These are phyloP conservation scores for Leptographium procerum DNA, from an alignment of 2,329 filamentous ascomycete species.

Conservation along the genomic window DNA sequence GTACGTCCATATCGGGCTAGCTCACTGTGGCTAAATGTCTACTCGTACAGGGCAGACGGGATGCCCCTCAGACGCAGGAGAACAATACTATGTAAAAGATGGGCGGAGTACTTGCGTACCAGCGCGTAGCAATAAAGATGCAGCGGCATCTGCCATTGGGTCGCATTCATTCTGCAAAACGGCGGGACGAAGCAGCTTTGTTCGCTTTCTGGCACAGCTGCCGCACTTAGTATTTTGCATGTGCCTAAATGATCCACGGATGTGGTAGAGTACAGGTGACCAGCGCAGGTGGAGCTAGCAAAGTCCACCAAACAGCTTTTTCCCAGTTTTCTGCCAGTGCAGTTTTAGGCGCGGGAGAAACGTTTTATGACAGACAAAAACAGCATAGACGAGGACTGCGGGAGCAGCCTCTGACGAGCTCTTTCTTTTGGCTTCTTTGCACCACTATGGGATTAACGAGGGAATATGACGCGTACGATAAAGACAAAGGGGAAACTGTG, in stretches of 20 bases:
- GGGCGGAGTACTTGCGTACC: too few relatives aligned
- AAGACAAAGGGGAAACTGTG: neutral
- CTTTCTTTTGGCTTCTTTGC: neutral
- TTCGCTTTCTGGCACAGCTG: neutral
- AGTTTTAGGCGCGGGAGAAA: neutral
- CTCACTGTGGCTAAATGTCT: too few relatives aligned
- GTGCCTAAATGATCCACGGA: neutral
- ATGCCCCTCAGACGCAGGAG: too few relatives aligned
- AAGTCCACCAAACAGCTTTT: neutral
- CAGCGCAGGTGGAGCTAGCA: too few relatives aligned
- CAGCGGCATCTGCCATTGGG: too few relatives aligned
- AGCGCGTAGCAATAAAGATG: too few relatives aligned
- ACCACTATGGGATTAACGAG: too few relatives aligned
- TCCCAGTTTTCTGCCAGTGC: neutral
- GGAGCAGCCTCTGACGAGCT: neutral
- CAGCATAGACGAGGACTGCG: neutral
- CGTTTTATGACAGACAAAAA: neutral
- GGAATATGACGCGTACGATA: neutral
- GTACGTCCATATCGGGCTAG: neutral
- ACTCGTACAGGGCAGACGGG: too few relatives aligned
- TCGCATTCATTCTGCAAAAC: too few relatives aligned
- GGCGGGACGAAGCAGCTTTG: too few relatives aligned
- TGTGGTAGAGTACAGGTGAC: neutral
- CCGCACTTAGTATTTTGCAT: neutral
- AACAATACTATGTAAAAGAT: too few relatives aligned